Evolutionary conservation across 2,329 filamentous ascomycete species (phyloP).

Genomic region (Camillea tinctor): DNA sequence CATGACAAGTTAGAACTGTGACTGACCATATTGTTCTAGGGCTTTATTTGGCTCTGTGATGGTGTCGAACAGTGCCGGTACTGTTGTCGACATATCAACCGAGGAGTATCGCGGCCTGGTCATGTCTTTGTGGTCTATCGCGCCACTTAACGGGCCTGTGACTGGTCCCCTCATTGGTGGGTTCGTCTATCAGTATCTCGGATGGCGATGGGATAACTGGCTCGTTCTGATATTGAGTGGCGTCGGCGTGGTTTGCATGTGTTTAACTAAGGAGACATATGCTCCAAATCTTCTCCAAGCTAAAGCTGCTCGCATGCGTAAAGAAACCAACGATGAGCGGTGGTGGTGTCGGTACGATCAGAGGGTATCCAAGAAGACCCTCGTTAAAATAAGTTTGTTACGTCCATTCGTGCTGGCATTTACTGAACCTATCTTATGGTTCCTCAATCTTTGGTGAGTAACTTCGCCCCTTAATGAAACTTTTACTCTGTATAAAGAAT

Average conservation of each 20-base stretch:
- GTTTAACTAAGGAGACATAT: constrained; percentile 72
- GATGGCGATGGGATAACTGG: constrained; percentile 90
- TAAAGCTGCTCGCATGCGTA: constrained; percentile 62
- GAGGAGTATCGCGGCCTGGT: constrained; percentile 79
- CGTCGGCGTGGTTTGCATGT: constrained; percentile 57
- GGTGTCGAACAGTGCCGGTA: constrained; percentile 80
- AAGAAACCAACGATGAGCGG: constrained; percentile 66
- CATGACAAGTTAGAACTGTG: constrained; percentile 20
- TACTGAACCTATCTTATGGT: constrained; percentile 78
- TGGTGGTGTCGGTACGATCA: constrained; percentile 83
- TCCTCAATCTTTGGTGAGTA: constrained; percentile 63
- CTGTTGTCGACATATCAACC: constrained; percentile 77
- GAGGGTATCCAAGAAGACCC: constrained; percentile 58
- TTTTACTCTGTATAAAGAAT: not conserved
- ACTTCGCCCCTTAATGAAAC: not conserved
- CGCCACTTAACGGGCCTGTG: constrained; percentile 68
- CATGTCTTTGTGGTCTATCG: constrained; percentile 80
- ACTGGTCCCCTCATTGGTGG: constrained; percentile 75
- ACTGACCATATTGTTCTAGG: constrained; percentile 29
- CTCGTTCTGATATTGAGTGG: constrained; percentile 71
- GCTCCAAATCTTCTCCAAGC: constrained; percentile 66
- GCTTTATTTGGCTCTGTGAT: constrained; percentile 75
- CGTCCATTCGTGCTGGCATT: constrained; percentile 75
- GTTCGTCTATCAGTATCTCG: constrained; percentile 72
- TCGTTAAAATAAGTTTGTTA: constrained; percentile 73